Conservation (phyloP, 371 early-diverging fungal genomes). For the Funneliformis caledonium region DNA sequence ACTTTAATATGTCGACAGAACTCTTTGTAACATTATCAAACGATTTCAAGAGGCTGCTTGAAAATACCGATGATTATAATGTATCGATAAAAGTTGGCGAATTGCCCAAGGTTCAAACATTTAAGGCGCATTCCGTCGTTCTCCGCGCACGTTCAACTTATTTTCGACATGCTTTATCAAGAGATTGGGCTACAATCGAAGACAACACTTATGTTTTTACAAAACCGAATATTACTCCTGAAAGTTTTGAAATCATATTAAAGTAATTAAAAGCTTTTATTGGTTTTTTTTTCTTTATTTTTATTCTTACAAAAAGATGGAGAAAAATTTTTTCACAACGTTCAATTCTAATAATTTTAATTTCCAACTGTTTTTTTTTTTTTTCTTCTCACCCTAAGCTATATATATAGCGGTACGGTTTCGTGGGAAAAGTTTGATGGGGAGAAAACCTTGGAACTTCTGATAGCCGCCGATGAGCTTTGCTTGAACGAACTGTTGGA, state of each 20-base stretch:
- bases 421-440: not conserved
- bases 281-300: not conserved
- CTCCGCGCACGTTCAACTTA: conserved; percentile 13
- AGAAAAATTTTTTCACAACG: not conserved
- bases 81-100: conserved; percentile 11
- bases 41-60: not conserved
- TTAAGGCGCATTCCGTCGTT: conserved; percentile 25
- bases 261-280: conserved; percentile 5
- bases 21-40: not conserved
- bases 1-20: conserved; percentile 1
- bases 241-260: conserved; percentile 26
- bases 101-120: not conserved
- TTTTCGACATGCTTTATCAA: conserved; percentile 23
- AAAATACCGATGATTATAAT: conserved; percentile 19
- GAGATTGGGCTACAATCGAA: not conserved
- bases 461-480: conserved; percentile 32
- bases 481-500: conserved; percentile 19
- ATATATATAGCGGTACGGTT: conserved; percentile 26
- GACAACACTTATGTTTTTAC: not conserved
- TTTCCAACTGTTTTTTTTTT: not conserved
- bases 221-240: conserved; percentile 31
- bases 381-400: not conserved
- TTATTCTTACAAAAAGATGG: not conserved
- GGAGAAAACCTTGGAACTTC: not conserved
- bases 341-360: not conserved